Evolutionary conservation across 2,329 filamentous ascomycete species (phyloP).

Genomic region (Nemania sp.): DNA sequence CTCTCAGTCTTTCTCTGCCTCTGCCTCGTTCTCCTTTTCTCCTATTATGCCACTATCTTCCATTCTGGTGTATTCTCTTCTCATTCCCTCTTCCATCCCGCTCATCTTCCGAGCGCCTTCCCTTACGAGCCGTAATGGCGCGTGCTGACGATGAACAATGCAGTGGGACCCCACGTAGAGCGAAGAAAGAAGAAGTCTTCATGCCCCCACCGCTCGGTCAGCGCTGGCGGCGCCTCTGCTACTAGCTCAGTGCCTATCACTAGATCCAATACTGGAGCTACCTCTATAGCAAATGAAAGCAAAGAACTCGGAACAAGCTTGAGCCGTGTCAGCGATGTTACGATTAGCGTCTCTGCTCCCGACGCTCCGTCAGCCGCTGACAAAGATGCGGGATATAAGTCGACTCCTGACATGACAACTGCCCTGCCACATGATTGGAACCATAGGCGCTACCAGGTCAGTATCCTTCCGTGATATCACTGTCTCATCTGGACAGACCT

Average conservation of each 20-base stretch:
- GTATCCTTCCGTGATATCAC: background rate
- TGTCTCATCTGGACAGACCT: no score
- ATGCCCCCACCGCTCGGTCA: slow-evolving; percentile 63
- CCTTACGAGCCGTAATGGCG: background rate
- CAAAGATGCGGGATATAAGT: background rate
- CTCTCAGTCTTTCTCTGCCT: no score
- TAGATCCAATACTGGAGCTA: background rate
- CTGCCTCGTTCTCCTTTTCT: no score
- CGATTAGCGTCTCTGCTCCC: slow-evolving; percentile 30
- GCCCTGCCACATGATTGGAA: slow-evolving; percentile 56
- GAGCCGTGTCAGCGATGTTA: slow-evolving; percentile 30
- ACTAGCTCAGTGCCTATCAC: background rate
- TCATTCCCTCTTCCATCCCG: no score
- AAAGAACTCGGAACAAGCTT: background rate
- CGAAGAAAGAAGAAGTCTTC: slow-evolving; percentile 65
- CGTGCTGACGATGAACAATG: background rate
- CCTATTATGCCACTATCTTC: no score
- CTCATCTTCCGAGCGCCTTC: no score
- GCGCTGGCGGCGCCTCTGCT: slow-evolving; percentile 28
- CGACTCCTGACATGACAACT: slow-evolving; percentile 52
- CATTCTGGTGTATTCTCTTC: no score
- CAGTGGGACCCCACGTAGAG: slow-evolving; percentile 64
- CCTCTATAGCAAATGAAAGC: no score
- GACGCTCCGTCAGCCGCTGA: background rate
- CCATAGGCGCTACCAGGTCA: slow-evolving; percentile 62